Base-by-base conservation (phyloP, 352 stramenopile species). In the Phytophthora boehmeriae region DNA sequence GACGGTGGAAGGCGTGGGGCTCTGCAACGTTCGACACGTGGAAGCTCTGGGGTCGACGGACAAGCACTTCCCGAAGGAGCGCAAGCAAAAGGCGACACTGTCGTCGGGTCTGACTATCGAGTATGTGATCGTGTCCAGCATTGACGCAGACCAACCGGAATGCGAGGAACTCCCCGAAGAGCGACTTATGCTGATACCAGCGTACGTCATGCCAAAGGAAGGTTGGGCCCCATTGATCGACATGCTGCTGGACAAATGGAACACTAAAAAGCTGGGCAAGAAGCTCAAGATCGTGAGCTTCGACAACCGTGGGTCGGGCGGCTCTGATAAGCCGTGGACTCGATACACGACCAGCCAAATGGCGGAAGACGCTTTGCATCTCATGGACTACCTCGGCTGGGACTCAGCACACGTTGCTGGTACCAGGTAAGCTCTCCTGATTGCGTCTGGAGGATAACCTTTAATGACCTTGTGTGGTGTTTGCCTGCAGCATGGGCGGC, bases 121-220 rank as follows among this genome's bases (percentile, higher is more conserved):
- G 17, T 61, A 61, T 53, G 41, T 34, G 32, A 48, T 48, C 42
- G 17, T 14, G 22, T 54, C 25, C 28, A 54, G 23, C 10, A 34
- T 30, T 10, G 23, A 58, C 8, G 50, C n/a, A 11, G 8, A 79
- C 25, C 45, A 43, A n/a, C 28, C 19, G 5, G 30, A 23, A 1
- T 25, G 32, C 28, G 46, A 42, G 3, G 22, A 17, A 20, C 4
- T 44, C 8, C 17, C 51, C 1, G 68, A 76, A 14, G 69, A 76
- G 47, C 66, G 61, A 8, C 25, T 82, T 8, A 35, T 79, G 34
- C 47, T 79, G 48, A 55, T 82, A 59, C 75, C 76, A 63, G 73
- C 66, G 1, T 74, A 75, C 38, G 53, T 59, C 38, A 44, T 44
- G 38, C 38, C 38, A 4, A 74, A 78, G 39, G 69, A 78, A 42